Conservation (phyloP, 805 yeast species). For the Metschnikowia borealis region DNA sequence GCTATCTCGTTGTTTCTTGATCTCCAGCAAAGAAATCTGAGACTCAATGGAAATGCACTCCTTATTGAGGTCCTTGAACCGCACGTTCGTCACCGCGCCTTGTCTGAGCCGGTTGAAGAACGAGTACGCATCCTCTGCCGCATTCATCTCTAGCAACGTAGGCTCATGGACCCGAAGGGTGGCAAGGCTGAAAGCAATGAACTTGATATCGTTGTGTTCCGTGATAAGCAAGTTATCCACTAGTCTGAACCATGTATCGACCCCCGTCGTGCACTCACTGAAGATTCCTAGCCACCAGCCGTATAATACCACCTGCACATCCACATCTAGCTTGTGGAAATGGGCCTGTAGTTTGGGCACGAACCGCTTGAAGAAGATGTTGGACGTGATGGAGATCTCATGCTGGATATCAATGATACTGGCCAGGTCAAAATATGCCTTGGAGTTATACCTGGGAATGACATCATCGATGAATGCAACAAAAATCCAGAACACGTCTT, state of each 20-base stretch:
- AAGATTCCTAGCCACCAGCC: slow-evolving; percentile 58
- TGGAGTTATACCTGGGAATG: slow-evolving; percentile 41
- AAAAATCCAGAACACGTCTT: slow-evolving; percentile 53
- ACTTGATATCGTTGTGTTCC: slow-evolving; percentile 32
- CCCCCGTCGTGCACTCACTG: slow-evolving; percentile 45
- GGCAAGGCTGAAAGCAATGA: slow-evolving; percentile 32
- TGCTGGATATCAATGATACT: slow-evolving; percentile 28
- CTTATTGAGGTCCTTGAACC: slow-evolving; percentile 20
- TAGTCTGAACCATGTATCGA: slow-evolving; percentile 48
- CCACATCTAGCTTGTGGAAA: slow-evolving; percentile 32
- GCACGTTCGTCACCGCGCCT: slow-evolving; percentile 17
- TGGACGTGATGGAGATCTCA: slow-evolving; percentile 37
- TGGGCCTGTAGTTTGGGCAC: slow-evolving; percentile 41
- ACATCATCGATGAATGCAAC: slow-evolving; percentile 47
- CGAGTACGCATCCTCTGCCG: slow-evolving; percentile 31
- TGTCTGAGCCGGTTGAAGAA: slow-evolving; percentile 15
- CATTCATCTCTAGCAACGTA: slow-evolving; percentile 21
- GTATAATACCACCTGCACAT: slow-evolving; percentile 47
- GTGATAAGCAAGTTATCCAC: slow-evolving; percentile 44
- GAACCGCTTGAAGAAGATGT: slow-evolving; percentile 26
- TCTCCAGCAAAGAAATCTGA: not conserved
- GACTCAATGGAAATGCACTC: slow-evolving; percentile 14
- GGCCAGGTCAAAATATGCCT: slow-evolving; percentile 8
- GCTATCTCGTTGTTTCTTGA: not conserved
- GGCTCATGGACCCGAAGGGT: slow-evolving; percentile 36